phyloP scores from a whole-genome alignment of 2,329 filamentous ascomycete species.

The Penicillium sp. region DNA sequence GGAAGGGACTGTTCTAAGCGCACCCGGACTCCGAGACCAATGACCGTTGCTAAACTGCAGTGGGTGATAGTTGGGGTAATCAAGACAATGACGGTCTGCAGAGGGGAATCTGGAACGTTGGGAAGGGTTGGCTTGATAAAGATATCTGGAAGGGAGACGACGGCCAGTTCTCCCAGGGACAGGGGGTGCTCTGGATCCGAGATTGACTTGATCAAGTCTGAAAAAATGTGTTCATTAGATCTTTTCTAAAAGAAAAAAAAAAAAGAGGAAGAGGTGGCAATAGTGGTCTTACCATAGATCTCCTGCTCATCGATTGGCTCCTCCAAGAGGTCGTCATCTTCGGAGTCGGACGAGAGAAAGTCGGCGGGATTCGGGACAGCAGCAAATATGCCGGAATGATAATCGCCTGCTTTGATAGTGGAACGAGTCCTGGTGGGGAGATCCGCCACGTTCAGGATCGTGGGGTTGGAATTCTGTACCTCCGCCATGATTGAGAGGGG shows the following conservation, averaged over 20 bases:
- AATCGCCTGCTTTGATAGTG: constrained; percentile 42
- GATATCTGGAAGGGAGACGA: constrained; percentile 95
- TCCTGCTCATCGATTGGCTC: constrained; percentile 97
- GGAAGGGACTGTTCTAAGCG: constrained; percentile 88
- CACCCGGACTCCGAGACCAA: constrained; percentile 88
- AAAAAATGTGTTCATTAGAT: not conserved
- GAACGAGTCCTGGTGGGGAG: constrained; percentile 71
- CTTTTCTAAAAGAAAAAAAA: not conserved
- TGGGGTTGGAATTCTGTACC: constrained; percentile 71
- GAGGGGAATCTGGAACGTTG: constrained; percentile 55
- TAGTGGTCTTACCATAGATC: constrained; percentile 70
- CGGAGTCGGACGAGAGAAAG: constrained; percentile 47
- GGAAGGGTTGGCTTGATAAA: constrained; percentile 69
- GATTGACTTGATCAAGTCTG: constrained; percentile 91
- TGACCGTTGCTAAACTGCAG: constrained; percentile 93
- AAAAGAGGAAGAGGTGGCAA: not conserved
- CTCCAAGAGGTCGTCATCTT: constrained; percentile 60
- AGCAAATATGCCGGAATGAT: constrained; percentile 50
- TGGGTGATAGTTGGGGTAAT: constrained; percentile 97
- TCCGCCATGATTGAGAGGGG: constrained; percentile 29
- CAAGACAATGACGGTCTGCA: constrained; percentile 77
- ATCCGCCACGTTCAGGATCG: constrained; percentile 83
- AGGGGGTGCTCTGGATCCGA: constrained; percentile 96
- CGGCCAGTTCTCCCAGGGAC: constrained; percentile 86
- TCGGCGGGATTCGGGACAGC: constrained; percentile 53